Evolutionary conservation across 495 filamentous ascomycete genomes (phyloP).

Genomic region (Lophiotrema nucula): DNA sequence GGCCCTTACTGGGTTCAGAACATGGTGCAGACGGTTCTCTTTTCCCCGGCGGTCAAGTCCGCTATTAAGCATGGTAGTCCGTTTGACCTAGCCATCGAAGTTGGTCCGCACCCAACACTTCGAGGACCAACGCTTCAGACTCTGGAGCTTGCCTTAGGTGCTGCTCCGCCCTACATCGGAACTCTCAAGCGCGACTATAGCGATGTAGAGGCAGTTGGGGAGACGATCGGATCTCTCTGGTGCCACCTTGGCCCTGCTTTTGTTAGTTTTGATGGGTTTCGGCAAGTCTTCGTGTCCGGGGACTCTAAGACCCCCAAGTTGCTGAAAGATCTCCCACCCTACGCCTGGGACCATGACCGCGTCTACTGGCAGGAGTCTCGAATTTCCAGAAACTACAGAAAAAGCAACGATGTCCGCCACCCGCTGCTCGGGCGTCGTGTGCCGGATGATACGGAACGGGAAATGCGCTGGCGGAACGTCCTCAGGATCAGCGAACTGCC

Average conservation of each 20-base stretch:
- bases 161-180: not conserved
- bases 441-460: not conserved
- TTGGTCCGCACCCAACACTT: constrained; percentile 17
- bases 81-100: not conserved
- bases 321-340: not conserved
- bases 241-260: not conserved
- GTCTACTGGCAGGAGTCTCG: not conserved
- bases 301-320: too few species aligned
- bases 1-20: constrained; percentile 24
- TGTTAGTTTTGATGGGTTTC: too few species aligned
- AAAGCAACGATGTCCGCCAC: not conserved
- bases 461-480: not conserved
- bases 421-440: not conserved
- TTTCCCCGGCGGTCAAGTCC: not conserved
- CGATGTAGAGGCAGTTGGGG: not conserved
- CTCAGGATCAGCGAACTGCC: not conserved
- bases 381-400: not conserved
- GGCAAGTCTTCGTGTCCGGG: not conserved
- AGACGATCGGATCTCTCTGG: not conserved
- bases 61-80: not conserved
- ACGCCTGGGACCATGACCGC: not conserved
- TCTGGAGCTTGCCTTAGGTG: not conserved
- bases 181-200: not conserved
- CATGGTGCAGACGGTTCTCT: not conserved
- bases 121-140: not conserved